Conservation (phyloP, 306 rosid genomes). For the Gleditsia sinensis region DNA sequence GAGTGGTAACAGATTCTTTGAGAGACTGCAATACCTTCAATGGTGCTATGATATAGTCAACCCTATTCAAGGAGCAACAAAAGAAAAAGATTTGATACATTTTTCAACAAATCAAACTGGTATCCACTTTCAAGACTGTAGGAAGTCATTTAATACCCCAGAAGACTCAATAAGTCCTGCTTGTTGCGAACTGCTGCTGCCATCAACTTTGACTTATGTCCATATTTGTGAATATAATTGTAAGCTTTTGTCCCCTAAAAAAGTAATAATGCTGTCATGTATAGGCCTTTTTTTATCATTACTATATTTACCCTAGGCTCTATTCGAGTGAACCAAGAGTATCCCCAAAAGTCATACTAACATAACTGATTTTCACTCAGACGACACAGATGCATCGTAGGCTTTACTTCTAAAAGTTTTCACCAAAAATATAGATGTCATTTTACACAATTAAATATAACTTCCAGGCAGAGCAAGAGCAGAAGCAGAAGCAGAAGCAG, state of each 20-base stretch:
- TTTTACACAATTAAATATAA: neutral
- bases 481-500: slow-evolving; percentile 9
- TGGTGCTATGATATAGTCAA: slow-evolving; percentile 95
- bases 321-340: slow-evolving; percentile 8
- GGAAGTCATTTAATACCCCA: slow-evolving; percentile 62
- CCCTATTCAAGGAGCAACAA: slow-evolving; percentile 50
- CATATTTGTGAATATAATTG: slow-evolving; percentile 91
- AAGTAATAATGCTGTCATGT: slow-evolving; percentile 25
- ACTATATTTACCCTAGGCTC: slow-evolving; percentile 2
- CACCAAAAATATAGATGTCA: slow-evolving; percentile 11
- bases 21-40: slow-evolving; percentile 93
- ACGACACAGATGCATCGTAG: neutral
- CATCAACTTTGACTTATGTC: slow-evolving; percentile 93
- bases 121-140: slow-evolving; percentile 21
- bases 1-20: slow-evolving; percentile 72
- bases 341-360: slow-evolving; percentile 31
- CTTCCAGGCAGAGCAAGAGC: slow-evolving; percentile 20
- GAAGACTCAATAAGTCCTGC: slow-evolving; percentile 91
- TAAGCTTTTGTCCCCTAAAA: slow-evolving; percentile 86
- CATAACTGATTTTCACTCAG: slow-evolving; percentile 7
- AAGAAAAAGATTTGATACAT: slow-evolving; percentile 20
- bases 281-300: neutral
- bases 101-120: slow-evolving; percentile 25
- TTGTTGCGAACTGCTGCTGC: slow-evolving; percentile 99
- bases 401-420: slow-evolving; percentile 17